Evolutionary conservation across 2,329 filamentous ascomycete genomes (phyloP), one percentile per base, ranked within the genome.

Genomic region (Trichophyton benhamiae): DNA sequence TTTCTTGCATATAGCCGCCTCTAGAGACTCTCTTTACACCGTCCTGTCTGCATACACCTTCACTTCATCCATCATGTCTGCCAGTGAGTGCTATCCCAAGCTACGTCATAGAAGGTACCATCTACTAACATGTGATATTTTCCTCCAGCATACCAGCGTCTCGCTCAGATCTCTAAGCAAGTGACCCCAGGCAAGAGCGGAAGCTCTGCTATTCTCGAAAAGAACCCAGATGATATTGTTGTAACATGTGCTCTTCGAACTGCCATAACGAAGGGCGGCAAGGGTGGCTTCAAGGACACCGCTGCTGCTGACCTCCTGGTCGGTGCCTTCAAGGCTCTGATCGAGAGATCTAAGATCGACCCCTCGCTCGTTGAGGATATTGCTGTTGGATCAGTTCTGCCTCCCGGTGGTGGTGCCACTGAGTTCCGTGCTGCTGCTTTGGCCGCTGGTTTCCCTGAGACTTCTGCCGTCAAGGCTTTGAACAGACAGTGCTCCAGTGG

Each of bases 401-500:
- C 92, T 17, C 92, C 92, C 38, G 94, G 94, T 64, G 94, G 91
- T 68, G 94, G 92, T 67, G 94, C 94, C 22, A 97, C 94, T 55
- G 94, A 97, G 79, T 96, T 96, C 85, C 87, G 94, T 66, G 94
- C 91, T 63, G 94, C 94, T 41, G 87, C 87, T 60, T 81, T 97
- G 62, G 89, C 90, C 5, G 94, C 94, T 58, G 94, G 94, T 53
- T 95, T 97, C 80, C 89, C 94, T 49, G 87, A 88, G 69, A 82
- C 84, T 17, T 84, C 91, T 3, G 87, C 91, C n/a, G 88, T 95
- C 62, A 90, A 88, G 77, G 85, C 86, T 62, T 78, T 96, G 74
- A 99, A 97, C 82, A 82, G 94, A 70, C 92, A 97, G 79, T 99
- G 94, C 80, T 95, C 89, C 13, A 91, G 87, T 44, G 92, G 94